Percentiles rank a stretch among this genome's conserved stretches.
phyloP scores from a whole-genome alignment of 306 rosid species.

The Ziziphus jujuba region DNA sequence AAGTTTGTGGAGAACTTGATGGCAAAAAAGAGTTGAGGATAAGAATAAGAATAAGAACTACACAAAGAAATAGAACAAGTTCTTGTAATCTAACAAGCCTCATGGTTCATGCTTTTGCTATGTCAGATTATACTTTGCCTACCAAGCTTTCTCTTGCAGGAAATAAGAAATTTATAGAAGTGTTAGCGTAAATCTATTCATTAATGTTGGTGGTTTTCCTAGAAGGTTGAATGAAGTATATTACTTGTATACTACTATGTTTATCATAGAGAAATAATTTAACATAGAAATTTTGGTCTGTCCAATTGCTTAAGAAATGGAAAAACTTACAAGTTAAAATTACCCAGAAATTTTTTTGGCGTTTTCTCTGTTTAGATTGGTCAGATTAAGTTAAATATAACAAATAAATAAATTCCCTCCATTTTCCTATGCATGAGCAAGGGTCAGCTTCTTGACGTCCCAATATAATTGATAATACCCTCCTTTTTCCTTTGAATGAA shows the following conservation, averaged over 20 bases:
- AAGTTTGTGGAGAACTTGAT: constrained; percentile 2
- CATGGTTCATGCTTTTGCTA: constrained; percentile 16
- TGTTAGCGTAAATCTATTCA: neutral
- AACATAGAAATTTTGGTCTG: neutral
- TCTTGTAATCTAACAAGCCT: constrained; percentile 17
- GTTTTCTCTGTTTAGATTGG: neutral
- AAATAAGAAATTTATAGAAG: constrained; percentile 4
- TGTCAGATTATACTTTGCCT: neutral
- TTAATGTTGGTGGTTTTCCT: constrained; percentile 17
- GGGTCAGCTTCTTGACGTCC: no score
- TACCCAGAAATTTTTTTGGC: neutral
- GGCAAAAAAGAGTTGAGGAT: constrained; percentile 7
- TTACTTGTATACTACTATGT: neutral
- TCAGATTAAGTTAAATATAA: no score
- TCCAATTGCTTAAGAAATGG: neutral
- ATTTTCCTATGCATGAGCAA: no score
- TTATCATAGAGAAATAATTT: neutral
- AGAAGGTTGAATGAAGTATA: constrained; percentile 21
- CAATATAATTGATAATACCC: no score
- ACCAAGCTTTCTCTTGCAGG: neutral
- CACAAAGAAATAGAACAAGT: constrained; percentile 12
- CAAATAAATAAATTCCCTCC: no score
- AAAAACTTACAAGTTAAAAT: constrained; percentile 1
- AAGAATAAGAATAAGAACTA: neutral
- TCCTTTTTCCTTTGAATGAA: no score